Evolutionary conservation across 306 rosid genomes (phyloP), one percentile per base, ranked within the genome.

Genomic region (Canavalia gladiata): DNA sequence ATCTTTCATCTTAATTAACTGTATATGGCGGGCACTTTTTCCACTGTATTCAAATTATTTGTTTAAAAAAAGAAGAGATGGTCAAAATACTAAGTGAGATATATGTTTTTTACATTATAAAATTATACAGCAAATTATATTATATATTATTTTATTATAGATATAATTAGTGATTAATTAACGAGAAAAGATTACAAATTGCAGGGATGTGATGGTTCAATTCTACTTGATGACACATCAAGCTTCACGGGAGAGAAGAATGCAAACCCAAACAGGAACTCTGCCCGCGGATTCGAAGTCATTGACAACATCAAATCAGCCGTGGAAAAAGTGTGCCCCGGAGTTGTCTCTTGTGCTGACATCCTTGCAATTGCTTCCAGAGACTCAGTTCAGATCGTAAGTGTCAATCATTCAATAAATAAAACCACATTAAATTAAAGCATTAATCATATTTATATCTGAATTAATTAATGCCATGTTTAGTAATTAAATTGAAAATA

Each of bases 161-260:
- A 18, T 18, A 18, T 18, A 18, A 18, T 18, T 18, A 18, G 25
- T 18, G 25, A 18, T 18, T 18, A 18, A 67, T 68, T 72, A 59
- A 76, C 3, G 13, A 54, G 43, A 42, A 55, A 34, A 10, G 1
- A n/a, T 34, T 67, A 3, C 4, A n/a, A 10, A 41, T 18, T 74
- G 64, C 37, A 91, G 99, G 99, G 99, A 28, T 95, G 99, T 25
- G 99, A 95, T 59, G 97, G 97, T 2, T 95, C 97, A 1, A 62
- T 95, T 78, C 88, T 95, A 67, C 84, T 95, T 0, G 99, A 95
- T 39, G 99, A 95, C 74, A 90, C 97, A 0, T 84, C 95, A 45
- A 95, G 51, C 77, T 91, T 95, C 73, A 90, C 79, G 0, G 99
- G 97, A 5, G 99, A 95, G 89, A 95, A 95, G 81, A 95, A 85